Conservation (phyloP, 768 basidiomycete species). For the Cubamyces sp. region DNA sequence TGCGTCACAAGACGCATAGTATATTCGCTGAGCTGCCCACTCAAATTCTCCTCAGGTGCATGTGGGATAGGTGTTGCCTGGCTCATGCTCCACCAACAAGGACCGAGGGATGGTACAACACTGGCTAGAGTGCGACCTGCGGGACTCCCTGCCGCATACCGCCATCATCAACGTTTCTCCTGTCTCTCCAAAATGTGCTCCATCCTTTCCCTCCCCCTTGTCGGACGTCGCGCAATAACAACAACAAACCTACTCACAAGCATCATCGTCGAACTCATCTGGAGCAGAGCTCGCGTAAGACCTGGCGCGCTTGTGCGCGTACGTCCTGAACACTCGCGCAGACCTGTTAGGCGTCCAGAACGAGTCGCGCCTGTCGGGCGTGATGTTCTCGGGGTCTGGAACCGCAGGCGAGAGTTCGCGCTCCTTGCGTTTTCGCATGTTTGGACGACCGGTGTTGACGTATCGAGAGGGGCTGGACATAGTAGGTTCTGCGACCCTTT, state of each 20-base stretch:
- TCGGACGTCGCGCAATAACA: not conserved
- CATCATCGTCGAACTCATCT: not conserved
- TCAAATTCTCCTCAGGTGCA: too few relatives aligned
- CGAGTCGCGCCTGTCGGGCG: not conserved
- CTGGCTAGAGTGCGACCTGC: too few relatives aligned
- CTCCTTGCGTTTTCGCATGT: constrained; percentile 10
- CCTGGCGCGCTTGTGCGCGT: constrained; percentile 16
- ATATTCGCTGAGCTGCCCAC: too few relatives aligned
- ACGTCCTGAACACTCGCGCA: constrained; percentile 13
- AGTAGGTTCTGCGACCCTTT: too few relatives aligned
- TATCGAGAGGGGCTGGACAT: not conserved
- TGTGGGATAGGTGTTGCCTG: too few relatives aligned
- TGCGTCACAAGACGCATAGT: too few relatives aligned
- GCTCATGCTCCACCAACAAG: too few relatives aligned
- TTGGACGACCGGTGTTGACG: not conserved
- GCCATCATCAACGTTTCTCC: too few relatives aligned
- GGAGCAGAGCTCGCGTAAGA: constrained; percentile 3
- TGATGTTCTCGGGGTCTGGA: constrained; percentile 10
- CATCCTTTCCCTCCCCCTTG: not conserved
- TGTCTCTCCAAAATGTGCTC: not conserved
- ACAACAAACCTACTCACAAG: not conserved
- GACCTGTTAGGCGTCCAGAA: constrained; percentile 10
- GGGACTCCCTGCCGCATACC: too few relatives aligned
- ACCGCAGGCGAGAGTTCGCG: constrained; percentile 17
- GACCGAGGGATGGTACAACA: too few relatives aligned